Percentiles rank a stretch among this genome's conserved stretches.
phyloP scores from a whole-genome alignment of 306 rosid genomes.

The Quercus bicolor region DNA sequence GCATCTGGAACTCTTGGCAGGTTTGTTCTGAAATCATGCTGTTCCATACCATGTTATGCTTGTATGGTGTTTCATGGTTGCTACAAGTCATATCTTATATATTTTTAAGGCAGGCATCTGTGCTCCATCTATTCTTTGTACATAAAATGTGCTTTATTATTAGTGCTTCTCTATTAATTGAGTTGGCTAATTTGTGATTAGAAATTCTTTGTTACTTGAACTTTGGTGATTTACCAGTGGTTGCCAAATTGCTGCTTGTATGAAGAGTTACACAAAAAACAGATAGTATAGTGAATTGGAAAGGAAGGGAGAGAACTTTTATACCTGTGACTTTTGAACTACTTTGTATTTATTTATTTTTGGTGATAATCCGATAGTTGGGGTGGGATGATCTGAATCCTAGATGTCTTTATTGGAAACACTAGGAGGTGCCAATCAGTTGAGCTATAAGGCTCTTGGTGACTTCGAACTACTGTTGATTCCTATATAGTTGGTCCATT shows the following conservation, averaged over 20 bases:
- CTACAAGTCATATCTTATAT: neutral
- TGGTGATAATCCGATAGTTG: no score
- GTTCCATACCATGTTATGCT: neutral
- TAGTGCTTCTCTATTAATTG: neutral
- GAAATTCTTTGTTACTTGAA: neutral
- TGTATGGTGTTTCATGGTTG: neutral
- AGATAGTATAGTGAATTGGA: no score
- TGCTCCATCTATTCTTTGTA: neutral
- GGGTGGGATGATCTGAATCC: no score
- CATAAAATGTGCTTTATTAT: neutral
- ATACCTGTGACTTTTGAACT: neutral
- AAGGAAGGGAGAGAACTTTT: neutral
- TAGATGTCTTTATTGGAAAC: no score
- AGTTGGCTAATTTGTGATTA: neutral
- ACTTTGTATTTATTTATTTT: no score
- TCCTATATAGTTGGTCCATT: neutral
- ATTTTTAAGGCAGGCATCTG: neutral
- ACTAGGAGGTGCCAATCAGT: no score
- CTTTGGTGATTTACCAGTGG: neutral
- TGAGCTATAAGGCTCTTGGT: no score
- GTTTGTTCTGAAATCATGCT: slow-evolving; percentile 35
- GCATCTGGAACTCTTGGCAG: slow-evolving; percentile 90
- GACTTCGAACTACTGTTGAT: neutral
- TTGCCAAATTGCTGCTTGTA: neutral
- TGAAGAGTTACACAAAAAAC: neutral